Evolutionary conservation across 2,329 filamentous ascomycete genomes (phyloP).

Genomic region (Didymosphaeria variabile): DNA sequence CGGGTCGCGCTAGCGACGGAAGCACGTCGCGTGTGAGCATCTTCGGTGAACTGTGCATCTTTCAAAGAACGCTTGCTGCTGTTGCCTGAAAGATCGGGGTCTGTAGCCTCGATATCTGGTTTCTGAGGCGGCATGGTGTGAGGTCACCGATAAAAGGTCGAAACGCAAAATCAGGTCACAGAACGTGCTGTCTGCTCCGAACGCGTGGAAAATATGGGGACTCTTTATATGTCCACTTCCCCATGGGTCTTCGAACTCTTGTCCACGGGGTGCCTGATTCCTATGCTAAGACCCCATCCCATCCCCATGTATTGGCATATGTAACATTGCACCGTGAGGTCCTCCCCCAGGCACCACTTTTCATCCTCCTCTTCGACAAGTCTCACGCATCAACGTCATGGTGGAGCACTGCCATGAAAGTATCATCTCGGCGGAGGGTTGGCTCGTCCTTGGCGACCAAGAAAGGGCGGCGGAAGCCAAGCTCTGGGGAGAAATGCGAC

Average conservation of each 20-base stretch:
- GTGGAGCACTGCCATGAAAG: constrained; percentile 26
- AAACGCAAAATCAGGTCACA: neutral
- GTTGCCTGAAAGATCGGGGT: constrained; percentile 30
- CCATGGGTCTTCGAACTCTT: neutral
- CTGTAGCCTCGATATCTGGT: constrained; percentile 39
- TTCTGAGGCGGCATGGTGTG: constrained; percentile 30
- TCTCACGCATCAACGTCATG: constrained; percentile 38
- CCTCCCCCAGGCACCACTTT: constrained; percentile 30
- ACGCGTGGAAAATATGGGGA: neutral
- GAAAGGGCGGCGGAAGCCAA: neutral
- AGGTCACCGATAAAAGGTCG: neutral
- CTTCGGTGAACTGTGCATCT: constrained; percentile 30
- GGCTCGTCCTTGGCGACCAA: constrained; percentile 4
- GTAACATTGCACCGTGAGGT: constrained; percentile 30
- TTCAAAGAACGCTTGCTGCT: constrained; percentile 37
- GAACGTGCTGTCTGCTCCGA: constrained; percentile 10
- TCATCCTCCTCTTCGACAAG: constrained; percentile 14
- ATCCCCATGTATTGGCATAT: constrained; percentile 33
- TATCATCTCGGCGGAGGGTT: constrained; percentile 7
- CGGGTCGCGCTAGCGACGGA: constrained; percentile 19
- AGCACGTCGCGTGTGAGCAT: constrained; percentile 20
- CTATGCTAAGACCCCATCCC: constrained; percentile 22
- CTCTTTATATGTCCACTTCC: neutral
- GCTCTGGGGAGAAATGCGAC: neutral
- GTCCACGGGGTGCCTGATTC: constrained; percentile 14